These are phyloP conservation scores for Fonsecaea erecta DNA, from an alignment of 2,329 filamentous ascomycete genomes.

Conservation along the genomic window DNA sequence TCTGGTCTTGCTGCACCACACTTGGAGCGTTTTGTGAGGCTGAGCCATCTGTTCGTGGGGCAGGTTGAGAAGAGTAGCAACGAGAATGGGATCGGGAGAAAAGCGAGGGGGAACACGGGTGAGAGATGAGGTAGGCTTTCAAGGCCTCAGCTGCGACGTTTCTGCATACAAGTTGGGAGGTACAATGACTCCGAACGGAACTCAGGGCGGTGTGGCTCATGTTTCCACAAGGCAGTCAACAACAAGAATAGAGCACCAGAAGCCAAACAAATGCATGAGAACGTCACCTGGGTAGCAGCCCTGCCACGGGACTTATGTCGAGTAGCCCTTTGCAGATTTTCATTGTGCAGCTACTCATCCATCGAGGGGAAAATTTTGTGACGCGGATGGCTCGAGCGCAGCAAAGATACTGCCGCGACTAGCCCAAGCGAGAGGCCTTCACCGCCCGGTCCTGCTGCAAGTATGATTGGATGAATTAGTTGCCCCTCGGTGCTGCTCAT, in stretches of 20 bases:
- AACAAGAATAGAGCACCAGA: conserved; percentile 29
- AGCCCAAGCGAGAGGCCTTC: not conserved
- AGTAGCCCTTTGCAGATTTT: not conserved
- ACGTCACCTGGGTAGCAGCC: not conserved
- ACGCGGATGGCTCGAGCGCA: not conserved
- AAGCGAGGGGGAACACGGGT: not conserved
- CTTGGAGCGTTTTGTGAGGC: conserved; percentile 25
- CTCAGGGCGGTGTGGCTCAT: conserved; percentile 45
- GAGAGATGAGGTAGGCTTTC: conserved; percentile 20
- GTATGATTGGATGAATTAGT: not conserved
- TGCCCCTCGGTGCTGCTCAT: not conserved
- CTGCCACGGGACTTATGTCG: not conserved
- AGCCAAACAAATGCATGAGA: not conserved
- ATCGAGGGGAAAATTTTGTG: conserved; percentile 4
- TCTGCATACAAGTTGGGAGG: conserved; percentile 40
- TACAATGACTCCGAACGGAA: conserved; percentile 21
- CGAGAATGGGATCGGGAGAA: conserved; percentile 12
- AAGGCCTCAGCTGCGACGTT: conserved; percentile 37
- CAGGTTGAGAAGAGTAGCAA: conserved; percentile 29
- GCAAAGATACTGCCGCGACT: not conserved
- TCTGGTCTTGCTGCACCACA: conserved; percentile 6
- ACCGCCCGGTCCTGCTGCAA: not conserved
- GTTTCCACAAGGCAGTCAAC: conserved; percentile 33
- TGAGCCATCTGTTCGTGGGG: conserved; percentile 34
- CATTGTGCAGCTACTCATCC: not conserved